These are phyloP conservation scores for Fusarium pilosicola DNA, from an alignment of 2,329 filamentous ascomycete species.

Conservation along the genomic window DNA sequence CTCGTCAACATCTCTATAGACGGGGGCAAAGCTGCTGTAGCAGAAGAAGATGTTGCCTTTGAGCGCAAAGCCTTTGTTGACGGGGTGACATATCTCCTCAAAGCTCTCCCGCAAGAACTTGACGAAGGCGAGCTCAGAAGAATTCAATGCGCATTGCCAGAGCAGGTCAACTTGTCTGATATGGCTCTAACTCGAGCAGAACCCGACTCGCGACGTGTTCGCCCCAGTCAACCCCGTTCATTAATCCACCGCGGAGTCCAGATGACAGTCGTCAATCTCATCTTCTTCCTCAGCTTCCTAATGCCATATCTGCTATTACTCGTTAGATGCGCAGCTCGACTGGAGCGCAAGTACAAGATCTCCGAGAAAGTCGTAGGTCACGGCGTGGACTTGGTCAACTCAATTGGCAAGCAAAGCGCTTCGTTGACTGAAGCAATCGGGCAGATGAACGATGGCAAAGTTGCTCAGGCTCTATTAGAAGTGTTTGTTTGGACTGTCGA, in stretches of 20 bases:
- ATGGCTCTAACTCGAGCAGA: background rate
- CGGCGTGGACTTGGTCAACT: conserved; percentile 66
- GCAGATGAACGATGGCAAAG: conserved; percentile 70
- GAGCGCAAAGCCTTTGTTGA: conserved; percentile 72
- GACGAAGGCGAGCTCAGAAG: conserved; percentile 62
- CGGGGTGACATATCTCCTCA: conserved; percentile 70
- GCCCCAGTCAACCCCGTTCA: conserved; percentile 49
- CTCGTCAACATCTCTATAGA: conserved; percentile 45
- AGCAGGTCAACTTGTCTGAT: conserved; percentile 15
- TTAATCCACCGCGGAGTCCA: conserved; percentile 69
- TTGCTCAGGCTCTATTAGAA: conserved; percentile 68
- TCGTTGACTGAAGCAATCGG: conserved; percentile 62
- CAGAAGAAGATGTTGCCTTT: conserved; percentile 42
- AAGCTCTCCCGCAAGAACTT: conserved; percentile 68
- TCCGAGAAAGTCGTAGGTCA: conserved; percentile 78
- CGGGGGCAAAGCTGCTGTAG: conserved; percentile 39
- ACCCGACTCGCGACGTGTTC: background rate
- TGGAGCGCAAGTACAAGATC: conserved; percentile 74
- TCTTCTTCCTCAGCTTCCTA: conserved; percentile 68
- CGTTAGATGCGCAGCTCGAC: conserved; percentile 64
- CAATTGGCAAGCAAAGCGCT: conserved; percentile 69
- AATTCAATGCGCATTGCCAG: conserved; percentile 42
- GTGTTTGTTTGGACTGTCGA: conserved; percentile 70
- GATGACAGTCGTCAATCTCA: conserved; percentile 64
- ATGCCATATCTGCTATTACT: conserved; percentile 69